Percentiles rank a stretch among this genome's conserved stretches.
Conservation (phyloP, 768 basidiomycete species). For the Leucogyrophana mollusca region DNA sequence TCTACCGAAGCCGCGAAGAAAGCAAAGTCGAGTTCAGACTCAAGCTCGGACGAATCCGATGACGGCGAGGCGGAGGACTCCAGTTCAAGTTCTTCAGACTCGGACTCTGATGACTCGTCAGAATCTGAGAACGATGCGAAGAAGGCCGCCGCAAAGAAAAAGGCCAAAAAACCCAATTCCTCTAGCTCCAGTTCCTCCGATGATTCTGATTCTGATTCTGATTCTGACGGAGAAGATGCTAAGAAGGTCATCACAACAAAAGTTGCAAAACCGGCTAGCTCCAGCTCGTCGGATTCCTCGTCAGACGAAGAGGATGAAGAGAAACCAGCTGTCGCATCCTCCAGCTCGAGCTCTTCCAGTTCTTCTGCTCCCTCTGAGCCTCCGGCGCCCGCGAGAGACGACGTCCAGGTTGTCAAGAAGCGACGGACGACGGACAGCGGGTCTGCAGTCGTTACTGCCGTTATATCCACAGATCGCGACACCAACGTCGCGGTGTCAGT, state of each 20-base stretch:
- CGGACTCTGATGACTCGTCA: too few relatives aligned
- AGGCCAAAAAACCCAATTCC: slow-evolving; percentile 6
- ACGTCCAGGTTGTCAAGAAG: slow-evolving; percentile 51
- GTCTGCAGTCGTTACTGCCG: slow-evolving; percentile 45
- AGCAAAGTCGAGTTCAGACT: not conserved
- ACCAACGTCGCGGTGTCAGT: not conserved
- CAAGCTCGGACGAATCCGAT: not conserved
- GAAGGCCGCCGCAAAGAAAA: not conserved
- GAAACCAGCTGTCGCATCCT: slow-evolving; percentile 5
- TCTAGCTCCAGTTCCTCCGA: too few relatives aligned
- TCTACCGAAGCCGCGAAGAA: slow-evolving; percentile 1
- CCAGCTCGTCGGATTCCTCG: not conserved
- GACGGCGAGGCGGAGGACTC: not conserved
- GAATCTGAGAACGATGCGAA: slow-evolving; percentile 19
- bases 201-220: too few relatives aligned
- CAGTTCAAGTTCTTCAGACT: slow-evolving; percentile 16
- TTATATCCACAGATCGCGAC: slow-evolving; percentile 20
- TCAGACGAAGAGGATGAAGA: slow-evolving; percentile 26
- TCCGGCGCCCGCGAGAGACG: slow-evolving; percentile 8
- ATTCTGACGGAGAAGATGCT: not conserved
- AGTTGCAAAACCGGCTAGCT: not conserved
- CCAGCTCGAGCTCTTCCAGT: slow-evolving; percentile 22
- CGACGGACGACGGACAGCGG: slow-evolving; percentile 55
- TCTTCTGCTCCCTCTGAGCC: too few relatives aligned
- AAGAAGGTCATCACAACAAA: not conserved